Evolutionary conservation across 2,329 filamentous ascomycete genomes (phyloP).

Genomic region (Pyrenophora seminiperda): DNA sequence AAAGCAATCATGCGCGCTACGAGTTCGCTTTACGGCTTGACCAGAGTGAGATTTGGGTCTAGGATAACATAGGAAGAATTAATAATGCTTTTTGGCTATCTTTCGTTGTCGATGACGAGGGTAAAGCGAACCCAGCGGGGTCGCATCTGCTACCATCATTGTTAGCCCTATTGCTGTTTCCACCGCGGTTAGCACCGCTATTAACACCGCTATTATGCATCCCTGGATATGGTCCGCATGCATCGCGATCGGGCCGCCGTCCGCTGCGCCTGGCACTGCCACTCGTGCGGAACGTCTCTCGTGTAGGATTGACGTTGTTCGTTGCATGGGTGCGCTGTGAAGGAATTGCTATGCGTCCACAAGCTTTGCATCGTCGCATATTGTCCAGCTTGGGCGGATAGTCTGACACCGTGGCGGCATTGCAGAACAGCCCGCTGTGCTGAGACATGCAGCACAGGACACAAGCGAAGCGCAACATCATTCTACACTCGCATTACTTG

Average conservation of each 20-base stretch:
- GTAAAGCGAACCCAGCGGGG: not conserved
- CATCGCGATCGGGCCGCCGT: slow-evolving; percentile 43
- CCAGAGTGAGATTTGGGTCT: not conserved
- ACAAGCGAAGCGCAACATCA: not conserved
- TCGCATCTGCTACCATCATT: not conserved
- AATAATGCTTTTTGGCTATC: not conserved
- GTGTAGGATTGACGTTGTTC: not conserved
- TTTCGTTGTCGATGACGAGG: not conserved
- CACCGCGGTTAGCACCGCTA: no score
- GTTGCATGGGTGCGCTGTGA: not conserved
- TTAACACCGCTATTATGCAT: no score
- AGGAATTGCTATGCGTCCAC: not conserved
- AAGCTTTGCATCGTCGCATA: not conserved
- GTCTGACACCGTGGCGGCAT: not conserved
- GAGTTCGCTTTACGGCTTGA: not conserved
- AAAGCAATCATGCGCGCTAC: not conserved
- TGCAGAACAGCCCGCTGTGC: not conserved
- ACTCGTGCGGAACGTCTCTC: not conserved
- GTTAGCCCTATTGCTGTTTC: no score
- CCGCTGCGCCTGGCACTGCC: slow-evolving; percentile 41
- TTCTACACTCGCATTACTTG: not conserved
- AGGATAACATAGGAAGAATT: not conserved
- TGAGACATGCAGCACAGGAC: not conserved
- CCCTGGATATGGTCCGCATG: slow-evolving; percentile 36
- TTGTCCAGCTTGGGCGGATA: not conserved